Evolutionary conservation across 305 asterid species (phyloP), one percentile per base, ranked within the genome.

Genomic region (Solanum chacoense): DNA sequence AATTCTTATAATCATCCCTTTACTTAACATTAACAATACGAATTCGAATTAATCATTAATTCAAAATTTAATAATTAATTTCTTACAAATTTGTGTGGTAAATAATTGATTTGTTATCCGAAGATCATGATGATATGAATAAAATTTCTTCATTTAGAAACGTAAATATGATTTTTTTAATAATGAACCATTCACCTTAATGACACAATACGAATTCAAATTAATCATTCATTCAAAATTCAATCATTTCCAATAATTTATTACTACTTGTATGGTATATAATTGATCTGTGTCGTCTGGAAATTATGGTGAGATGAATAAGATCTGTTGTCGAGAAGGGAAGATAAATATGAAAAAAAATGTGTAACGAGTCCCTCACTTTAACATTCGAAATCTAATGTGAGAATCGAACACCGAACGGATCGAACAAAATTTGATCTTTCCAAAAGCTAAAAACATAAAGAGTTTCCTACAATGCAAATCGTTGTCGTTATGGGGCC

Each of bases 371-470:
- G 24, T 20, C 67, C 11, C 24, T 55, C 18, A 5, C 3, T 9
- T 34, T 16, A 14, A 73, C 12, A 28, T 26, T 12, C 2, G 0
- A 18, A 32, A 18, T 32, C 0, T 18, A 74, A 32, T 18, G 1
- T 3, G 24, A 73, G 7, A 7, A 73, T 0, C 24, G 13, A 8
- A 8, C 7, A 4, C 3, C 7, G 0, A 14, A 5, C 6, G 40
- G 7, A 74, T 20, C 8, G 4, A 20, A 20, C 8, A 74, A 74
- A 74, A 74, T 18, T 18, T 74, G 31, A 36, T 76, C 9, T 35
- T 42, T 45, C 73, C 42, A 83, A 83, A 45, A 83, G 87, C 74
- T 50, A 55, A 31, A 55, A 84, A 31, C 73, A 55, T n/a, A 32
- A 55, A 32, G 18, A 31, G 42, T 42, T 9, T 42, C 28, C 28